Conservation (phyloP, 345 rosid genomes). For the Combretum micranthum region DNA sequence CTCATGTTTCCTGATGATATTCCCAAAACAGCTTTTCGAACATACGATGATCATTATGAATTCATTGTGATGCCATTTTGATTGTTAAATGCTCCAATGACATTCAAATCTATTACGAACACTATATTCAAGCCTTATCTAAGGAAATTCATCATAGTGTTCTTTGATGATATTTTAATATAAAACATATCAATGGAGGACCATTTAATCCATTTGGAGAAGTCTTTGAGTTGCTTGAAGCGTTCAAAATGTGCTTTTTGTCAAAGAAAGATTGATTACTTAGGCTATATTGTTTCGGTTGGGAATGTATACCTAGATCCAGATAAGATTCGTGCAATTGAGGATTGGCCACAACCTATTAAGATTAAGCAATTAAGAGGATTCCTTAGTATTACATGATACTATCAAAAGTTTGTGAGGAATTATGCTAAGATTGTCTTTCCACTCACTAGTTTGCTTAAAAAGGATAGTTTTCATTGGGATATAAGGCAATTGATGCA, state of each 20-base stretch:
- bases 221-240: neutral
- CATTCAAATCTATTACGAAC: neutral
- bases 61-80: neutral
- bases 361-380: too few species aligned
- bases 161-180: neutral
- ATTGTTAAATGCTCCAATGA: neutral
- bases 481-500: too few species aligned
- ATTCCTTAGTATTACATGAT: too few species aligned
- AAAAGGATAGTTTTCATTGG: too few species aligned
- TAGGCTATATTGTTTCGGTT: too few species aligned
- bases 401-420: too few species aligned
- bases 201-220: neutral
- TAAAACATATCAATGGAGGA: neutral
- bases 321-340: too few species aligned
- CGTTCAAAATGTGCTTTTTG: neutral
- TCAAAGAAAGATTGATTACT: too few species aligned
- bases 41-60: neutral
- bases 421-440: too few species aligned
- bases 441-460: too few species aligned
- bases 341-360: too few species aligned
- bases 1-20: neutral
- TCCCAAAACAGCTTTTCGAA: neutral
- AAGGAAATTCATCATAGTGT: neutral
- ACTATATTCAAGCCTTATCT: neutral
- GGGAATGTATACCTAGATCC: too few species aligned